phyloP scores from a whole-genome alignment of 2,329 filamentous ascomycete genomes.

The Microcyclosporella mali region DNA sequence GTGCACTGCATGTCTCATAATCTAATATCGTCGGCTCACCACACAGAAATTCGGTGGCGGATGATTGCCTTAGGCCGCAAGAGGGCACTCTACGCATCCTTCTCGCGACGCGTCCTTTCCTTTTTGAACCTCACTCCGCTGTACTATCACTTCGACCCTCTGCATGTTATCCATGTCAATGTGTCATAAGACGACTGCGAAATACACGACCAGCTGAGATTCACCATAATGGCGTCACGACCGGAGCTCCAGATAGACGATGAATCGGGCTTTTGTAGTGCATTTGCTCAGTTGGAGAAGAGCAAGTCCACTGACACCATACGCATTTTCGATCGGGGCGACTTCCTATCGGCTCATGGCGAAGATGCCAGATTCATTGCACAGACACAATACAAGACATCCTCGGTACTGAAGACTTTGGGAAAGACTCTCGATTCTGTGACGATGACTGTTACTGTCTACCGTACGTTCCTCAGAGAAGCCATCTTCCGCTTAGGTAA shows the following conservation, averaged over 20 bases:
- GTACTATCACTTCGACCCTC: not conserved
- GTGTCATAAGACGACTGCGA: not conserved
- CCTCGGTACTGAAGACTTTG: slow-evolving; percentile 84
- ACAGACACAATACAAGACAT: slow-evolving; percentile 87
- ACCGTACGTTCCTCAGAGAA: slow-evolving; percentile 90
- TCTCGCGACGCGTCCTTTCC: not conserved
- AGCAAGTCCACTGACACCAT: slow-evolving; percentile 71
- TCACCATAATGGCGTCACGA: slow-evolving; percentile 44
- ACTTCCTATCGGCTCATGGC: slow-evolving; percentile 93
- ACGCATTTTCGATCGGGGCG: slow-evolving; percentile 85
- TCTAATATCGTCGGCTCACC: too few species aligned
- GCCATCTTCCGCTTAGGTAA: slow-evolving; percentile 87
- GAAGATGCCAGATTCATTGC: slow-evolving; percentile 80
- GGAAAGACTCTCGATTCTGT: slow-evolving; percentile 84
- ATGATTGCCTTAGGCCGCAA: too few species aligned
- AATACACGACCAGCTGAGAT: too few species aligned
- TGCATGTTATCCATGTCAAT: not conserved
- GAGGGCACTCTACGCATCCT: too few species aligned
- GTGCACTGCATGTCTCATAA: too few species aligned
- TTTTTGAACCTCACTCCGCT: too few species aligned
- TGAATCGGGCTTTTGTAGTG: slow-evolving; percentile 92
- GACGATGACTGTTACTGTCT: slow-evolving; percentile 91
- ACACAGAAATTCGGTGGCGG: too few species aligned
- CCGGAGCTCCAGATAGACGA: slow-evolving; percentile 73
- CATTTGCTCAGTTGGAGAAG: slow-evolving; percentile 77